Conservation (phyloP, 2,329 filamentous ascomycete genomes). For the Oidium heveae region DNA sequence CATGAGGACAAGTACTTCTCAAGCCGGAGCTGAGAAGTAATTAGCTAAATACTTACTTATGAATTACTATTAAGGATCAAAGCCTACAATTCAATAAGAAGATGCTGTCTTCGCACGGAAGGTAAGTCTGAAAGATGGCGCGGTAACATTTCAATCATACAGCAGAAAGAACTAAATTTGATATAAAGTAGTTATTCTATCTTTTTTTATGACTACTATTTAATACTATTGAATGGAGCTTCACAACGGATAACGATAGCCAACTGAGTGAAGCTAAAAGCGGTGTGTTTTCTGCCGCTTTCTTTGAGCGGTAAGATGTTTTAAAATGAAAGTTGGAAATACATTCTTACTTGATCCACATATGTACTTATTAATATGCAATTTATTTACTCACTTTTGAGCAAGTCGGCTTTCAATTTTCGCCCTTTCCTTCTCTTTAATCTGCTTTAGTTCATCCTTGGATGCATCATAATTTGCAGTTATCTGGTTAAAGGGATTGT, state of each 20-base stretch:
- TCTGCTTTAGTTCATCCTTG: conserved; percentile 46
- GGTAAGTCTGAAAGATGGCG: conserved; percentile 8
- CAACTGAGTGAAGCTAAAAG: no score
- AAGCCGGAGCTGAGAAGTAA: conserved; percentile 37
- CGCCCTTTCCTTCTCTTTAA: conserved; percentile 38
- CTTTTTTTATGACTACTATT: no score
- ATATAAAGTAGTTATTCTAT: no score
- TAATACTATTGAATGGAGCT: no score
- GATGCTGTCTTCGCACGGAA: conserved; percentile 13
- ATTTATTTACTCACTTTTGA: conserved; percentile 7
- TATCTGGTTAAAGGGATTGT: conserved; percentile 88
- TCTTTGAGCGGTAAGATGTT: no score
- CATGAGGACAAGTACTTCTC: conserved; percentile 59
- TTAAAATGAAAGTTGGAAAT: neutral
- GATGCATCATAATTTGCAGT: conserved; percentile 50
- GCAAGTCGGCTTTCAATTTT: conserved; percentile 52
- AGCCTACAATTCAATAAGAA: conserved; percentile 14
- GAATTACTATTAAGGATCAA: neutral
- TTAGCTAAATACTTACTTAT: neutral
- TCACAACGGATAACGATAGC: neutral
- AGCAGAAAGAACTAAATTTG: neutral
- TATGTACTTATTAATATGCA: neutral
- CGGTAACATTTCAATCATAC: conserved; percentile 6
- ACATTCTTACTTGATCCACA: neutral
- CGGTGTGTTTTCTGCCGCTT: no score